Evolutionary conservation across 2,329 filamentous ascomycete genomes (phyloP).

Genomic region (Epichloe brachyelytri): DNA sequence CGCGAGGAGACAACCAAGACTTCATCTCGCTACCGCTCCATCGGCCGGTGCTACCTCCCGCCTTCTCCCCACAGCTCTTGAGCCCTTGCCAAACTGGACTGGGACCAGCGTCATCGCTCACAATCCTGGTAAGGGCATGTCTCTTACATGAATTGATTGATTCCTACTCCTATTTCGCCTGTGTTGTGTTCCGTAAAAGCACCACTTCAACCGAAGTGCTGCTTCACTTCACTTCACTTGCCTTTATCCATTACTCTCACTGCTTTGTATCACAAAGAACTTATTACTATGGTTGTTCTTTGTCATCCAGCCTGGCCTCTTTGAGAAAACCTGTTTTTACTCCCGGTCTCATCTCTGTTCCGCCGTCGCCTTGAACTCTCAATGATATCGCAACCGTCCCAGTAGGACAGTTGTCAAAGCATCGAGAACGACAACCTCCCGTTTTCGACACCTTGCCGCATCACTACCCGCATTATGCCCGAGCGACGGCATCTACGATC

Average conservation of each 20-base stretch:
- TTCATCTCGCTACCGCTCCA: not conserved
- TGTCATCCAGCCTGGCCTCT: not conserved
- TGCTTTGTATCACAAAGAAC: not conserved
- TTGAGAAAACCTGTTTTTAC: not conserved
- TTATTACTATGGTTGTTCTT: too few relatives aligned
- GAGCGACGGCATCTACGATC: not conserved
- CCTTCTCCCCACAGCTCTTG: too few relatives aligned
- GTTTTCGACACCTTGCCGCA: not conserved
- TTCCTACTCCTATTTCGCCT: not conserved
- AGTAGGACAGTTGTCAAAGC: not conserved
- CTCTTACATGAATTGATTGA: not conserved
- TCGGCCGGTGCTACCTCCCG: not conserved
- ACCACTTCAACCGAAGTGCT: too few relatives aligned
- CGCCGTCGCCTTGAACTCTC: not conserved
- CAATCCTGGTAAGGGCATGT: not conserved
- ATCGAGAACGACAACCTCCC: not conserved
- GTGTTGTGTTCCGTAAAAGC: not conserved
- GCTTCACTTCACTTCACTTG: not conserved
- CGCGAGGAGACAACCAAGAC: too few relatives aligned
- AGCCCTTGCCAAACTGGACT: not conserved
- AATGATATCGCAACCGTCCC: not conserved
- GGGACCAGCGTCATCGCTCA: constrained; percentile 3
- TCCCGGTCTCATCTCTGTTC: not conserved
- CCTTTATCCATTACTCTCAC: not conserved
- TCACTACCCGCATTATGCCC: constrained; percentile 1